Evolutionary conservation across 495 filamentous ascomycete species (phyloP), one percentile per base, ranked within the genome.

Genomic region (Penicillium paxilli): DNA sequence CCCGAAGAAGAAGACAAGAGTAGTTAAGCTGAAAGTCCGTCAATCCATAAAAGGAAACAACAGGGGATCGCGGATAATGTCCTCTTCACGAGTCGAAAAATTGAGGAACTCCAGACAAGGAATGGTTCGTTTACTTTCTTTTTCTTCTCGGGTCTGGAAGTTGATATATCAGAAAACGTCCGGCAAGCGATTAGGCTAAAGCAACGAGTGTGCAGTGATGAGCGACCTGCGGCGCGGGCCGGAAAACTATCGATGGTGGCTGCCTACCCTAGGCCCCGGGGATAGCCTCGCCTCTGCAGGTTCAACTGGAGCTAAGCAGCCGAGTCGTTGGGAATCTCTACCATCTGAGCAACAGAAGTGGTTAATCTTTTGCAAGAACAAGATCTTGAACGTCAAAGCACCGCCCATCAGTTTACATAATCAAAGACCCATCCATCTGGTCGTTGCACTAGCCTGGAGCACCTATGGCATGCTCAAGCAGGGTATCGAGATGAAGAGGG

Each of bases 151-250:
- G 22, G 14, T 14, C 44, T 11, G 14, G 12, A 5, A 46, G 25
- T 48, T 48, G 46, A 48, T 48, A 48, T 24, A 48, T 48, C 46
- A 32, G 19, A 42, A 22, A 42, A 42, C n/a, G n/a, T n/a, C n/a
- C 38, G 38, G 38, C 21, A 8, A 37, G 16, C 14, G 33, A 37
- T 37, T n/a, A 12, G 33, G 17, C 17, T 37, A 19, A 9, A 32
- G 28, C n/a, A n/a, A 28, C 11, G 5, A 28, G 26, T 11, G 26
- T 11, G 26, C 26, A 28, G 26, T 28, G 26, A 28, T 28, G 26
- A 11, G 26, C 26, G n/a, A n/a, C n/a, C n/a, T n/a, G n/a, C n/a
- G 33, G 33, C 5, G 16, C 14, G 33, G 33, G 14, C n/a, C 33
- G 33, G 10, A 37, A 37, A 37, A 37, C 33, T 37, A 37, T 37